Conservation (phyloP, 306 rosid genomes). For the Sindora glabra region DNA sequence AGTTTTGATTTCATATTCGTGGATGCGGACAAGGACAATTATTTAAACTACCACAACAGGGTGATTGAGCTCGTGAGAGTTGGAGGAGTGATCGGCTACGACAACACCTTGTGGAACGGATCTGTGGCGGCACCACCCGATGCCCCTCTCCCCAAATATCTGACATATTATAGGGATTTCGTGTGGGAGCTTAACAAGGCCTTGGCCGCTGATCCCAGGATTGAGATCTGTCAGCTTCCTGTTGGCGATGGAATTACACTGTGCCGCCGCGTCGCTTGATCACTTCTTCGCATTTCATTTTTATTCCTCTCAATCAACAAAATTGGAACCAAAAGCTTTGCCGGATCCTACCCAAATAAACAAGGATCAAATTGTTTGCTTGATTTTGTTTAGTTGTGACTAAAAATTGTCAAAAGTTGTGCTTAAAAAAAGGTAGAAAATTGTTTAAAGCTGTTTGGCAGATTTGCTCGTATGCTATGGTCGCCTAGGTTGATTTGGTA, state of each 20-base stretch:
- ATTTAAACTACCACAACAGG: conserved; percentile 54
- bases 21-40: conserved; percentile 58
- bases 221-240: conserved; percentile 53
- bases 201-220: conserved; percentile 45
- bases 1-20: not conserved
- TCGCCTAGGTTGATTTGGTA: too few relatives aligned
- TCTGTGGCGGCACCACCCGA: conserved; percentile 50
- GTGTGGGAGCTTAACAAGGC: conserved; percentile 54
- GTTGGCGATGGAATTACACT: conserved; percentile 55
- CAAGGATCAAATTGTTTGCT: too few relatives aligned
- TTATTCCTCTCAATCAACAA: too few relatives aligned
- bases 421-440: too few relatives aligned
- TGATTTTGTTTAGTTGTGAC: too few relatives aligned
- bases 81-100: conserved; percentile 52
- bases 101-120: conserved; percentile 60
- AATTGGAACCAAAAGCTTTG: too few relatives aligned
- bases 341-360: too few relatives aligned
- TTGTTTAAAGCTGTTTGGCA: too few relatives aligned
- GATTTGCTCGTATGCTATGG: too few relatives aligned
- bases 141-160: conserved; percentile 45
- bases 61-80: conserved; percentile 44
- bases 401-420: too few relatives aligned
- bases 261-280: conserved; percentile 37
- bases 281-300: too few relatives aligned
- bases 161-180: conserved; percentile 45